A percentile compares a stretch with the other conserved stretches of the same genome.
These are phyloP conservation scores for Leonotis leonurus DNA, from an alignment of 257 asterid genomes.

Conservation along the genomic window DNA sequence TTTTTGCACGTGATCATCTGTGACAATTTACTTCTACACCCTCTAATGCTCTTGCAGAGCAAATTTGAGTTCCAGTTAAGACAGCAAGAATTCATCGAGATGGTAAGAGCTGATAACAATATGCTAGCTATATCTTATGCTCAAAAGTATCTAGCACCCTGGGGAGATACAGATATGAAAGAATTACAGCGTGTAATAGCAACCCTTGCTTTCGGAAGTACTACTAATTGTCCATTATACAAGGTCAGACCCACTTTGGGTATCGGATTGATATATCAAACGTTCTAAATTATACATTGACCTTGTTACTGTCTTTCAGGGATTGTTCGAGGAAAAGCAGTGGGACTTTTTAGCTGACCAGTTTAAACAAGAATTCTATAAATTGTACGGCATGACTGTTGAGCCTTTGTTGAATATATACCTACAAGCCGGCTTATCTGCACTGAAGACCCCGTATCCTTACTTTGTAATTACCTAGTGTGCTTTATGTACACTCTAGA, in stretches of 20 bases:
- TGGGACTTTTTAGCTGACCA: conserved; percentile 90
- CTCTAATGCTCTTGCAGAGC: conserved; percentile 56
- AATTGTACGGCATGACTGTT: conserved; percentile 90
- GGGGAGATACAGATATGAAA: conserved; percentile 94
- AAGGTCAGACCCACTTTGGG: conserved; percentile 39
- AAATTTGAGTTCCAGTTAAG: conserved; percentile 95
- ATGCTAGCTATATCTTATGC: conserved; percentile 83
- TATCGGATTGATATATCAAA: neutral
- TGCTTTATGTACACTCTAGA: neutral
- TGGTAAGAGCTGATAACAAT: conserved; percentile 70
- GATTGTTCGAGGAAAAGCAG: conserved; percentile 76
- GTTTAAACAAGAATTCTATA: conserved; percentile 95
- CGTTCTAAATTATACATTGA: neutral
- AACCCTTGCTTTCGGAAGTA: conserved; percentile 85
- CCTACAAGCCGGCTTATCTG: conserved; percentile 96
- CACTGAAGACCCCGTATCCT: conserved; percentile 99
- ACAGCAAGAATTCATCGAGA: conserved; percentile 87
- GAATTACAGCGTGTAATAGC: conserved; percentile 92
- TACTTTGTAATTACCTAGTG: neutral
- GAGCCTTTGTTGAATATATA: conserved; percentile 88
- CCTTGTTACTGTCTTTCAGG: conserved; percentile 39
- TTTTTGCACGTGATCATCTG: conserved; percentile 4
- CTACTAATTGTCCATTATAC: conserved; percentile 72
- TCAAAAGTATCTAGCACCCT: conserved; percentile 80
- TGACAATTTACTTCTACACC: conserved; percentile 1